These are phyloP conservation scores for Acorus calamus DNA, from an alignment of 106 monocot genomes.

Conservation along the genomic window DNA sequence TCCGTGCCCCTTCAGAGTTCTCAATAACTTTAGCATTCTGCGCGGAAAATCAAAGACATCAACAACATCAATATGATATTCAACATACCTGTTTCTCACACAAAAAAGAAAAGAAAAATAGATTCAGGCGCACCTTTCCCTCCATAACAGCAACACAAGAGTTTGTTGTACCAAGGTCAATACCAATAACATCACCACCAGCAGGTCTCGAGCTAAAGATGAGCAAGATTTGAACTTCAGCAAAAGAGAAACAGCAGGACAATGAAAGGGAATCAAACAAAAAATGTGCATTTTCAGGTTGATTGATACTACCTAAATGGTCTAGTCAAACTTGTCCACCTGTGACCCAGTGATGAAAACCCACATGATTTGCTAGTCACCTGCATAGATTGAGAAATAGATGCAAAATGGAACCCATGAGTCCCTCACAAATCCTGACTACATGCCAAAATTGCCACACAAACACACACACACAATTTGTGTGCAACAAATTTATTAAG, in stretches of 20 bases:
- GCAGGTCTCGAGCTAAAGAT: slow-evolving; percentile 32
- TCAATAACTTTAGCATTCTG: slow-evolving; percentile 53
- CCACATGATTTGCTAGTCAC: no score
- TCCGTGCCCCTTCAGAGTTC: slow-evolving; percentile 41
- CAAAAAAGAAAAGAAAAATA: background rate
- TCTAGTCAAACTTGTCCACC: slow-evolving; percentile 16
- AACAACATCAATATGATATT: background rate
- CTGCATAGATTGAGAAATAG: no score
- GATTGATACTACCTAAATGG: slow-evolving; percentile 19
- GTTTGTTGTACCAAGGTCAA: slow-evolving; percentile 52
- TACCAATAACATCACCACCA: slow-evolving; percentile 50
- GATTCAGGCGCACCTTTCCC: slow-evolving; percentile 27
- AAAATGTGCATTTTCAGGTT: background rate
- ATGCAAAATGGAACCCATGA: no score
- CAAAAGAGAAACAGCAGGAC: background rate
- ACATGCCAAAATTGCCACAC: no score
- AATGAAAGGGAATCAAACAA: background rate
- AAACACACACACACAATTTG: no score
- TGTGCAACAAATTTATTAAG: no score
- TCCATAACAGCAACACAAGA: slow-evolving; percentile 50
- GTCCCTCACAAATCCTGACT: no score
- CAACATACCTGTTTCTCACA: background rate
- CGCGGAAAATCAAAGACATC: background rate
- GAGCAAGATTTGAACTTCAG: background rate
- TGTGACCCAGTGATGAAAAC: slow-evolving; percentile 5